These are phyloP conservation scores for Teunomyces kruisii DNA, from an alignment of 805 yeast genomes.

Conservation along the genomic window DNA sequence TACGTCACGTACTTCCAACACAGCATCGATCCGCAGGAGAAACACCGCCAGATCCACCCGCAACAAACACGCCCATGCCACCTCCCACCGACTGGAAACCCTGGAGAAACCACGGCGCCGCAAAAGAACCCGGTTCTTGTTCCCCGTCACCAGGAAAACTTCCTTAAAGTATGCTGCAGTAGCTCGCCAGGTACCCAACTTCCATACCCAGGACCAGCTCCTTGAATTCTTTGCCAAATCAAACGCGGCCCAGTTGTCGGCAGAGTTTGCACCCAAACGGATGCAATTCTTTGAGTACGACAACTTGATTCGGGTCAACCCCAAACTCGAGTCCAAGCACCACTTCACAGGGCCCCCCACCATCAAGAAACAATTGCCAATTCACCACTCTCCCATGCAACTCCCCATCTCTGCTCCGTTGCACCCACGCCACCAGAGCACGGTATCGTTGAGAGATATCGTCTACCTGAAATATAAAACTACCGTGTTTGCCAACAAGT, in stretches of 20 bases:
- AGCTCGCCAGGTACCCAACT: constrained; percentile 16
- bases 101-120: constrained; percentile 1
- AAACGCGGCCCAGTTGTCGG: constrained; percentile 22
- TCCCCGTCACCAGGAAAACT: constrained; percentile 36
- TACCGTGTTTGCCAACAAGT: constrained; percentile 22
- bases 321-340: constrained; percentile 6
- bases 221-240: constrained; percentile 15
- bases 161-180: constrained; percentile 30
- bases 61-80: too few relatives aligned
- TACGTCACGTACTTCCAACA: not conserved
- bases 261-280: constrained; percentile 27
- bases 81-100: not conserved
- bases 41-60: not conserved
- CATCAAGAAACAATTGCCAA: not conserved
- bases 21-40: not conserved
- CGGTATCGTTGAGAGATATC: constrained; percentile 16
- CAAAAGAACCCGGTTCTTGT: constrained; percentile 18
- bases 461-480: constrained; percentile 29
- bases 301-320: constrained; percentile 13
- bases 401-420: constrained; percentile 5
- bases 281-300: constrained; percentile 27
- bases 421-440: constrained; percentile 4
- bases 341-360: not conserved
- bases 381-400: not conserved
- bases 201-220: constrained; percentile 17